Evolutionary conservation across 2,329 filamentous ascomycete species (phyloP), one percentile per base, ranked within the genome.

Genomic region (Verticillium klebahnii): DNA sequence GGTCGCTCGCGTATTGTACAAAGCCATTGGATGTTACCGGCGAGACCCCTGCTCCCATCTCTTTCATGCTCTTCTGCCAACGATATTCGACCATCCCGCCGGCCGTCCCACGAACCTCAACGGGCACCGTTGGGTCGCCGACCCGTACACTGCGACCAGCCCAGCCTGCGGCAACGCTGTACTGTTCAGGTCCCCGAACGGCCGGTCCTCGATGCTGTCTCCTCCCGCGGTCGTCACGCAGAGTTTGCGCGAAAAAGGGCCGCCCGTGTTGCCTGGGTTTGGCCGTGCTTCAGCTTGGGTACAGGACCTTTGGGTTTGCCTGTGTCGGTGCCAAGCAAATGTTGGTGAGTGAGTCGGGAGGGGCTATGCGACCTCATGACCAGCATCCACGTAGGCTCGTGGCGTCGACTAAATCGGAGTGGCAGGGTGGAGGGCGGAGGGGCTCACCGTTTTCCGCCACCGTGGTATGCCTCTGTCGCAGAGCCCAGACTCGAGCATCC

Each of bases 221-320:
- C 12, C 58, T 34, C 57, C 58, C 56, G 57, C 4, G 52, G 59
- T 34, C 52, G 52, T 59, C 56, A 40, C 55, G 40, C 52, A 55
- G 31, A 45, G 57, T 64, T 62, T 40, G 60, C 58, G 60, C 64
- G 64, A 65, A 62, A 62, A 61, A 62, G 50, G 60, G 64, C 64
- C 64, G 64, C 56, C 32, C 23, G 34, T 58, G 54, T 56, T 19
- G 15, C 54, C 25, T 19, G 14, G 34, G 12, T 56, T 4, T 56
- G 25, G 54, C 3, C 23, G n/a, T 50, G 45, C 45, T 11, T 50
- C n/a, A 12, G 19, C n/a, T n/a, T 25, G 17, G 45, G n/a, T 50
- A 19, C 45, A 50, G 45, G 9, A 11, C 11, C 19, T 8, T 5
- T 23, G n/a, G 9, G 17, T 40, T 40, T 40, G 37, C 37, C 37